A percentile compares a stretch with the other conserved stretches of the same genome.
phyloP scores from a whole-genome alignment of 108 stramenopile species.

The Discostella pseudostelligera region DNA sequence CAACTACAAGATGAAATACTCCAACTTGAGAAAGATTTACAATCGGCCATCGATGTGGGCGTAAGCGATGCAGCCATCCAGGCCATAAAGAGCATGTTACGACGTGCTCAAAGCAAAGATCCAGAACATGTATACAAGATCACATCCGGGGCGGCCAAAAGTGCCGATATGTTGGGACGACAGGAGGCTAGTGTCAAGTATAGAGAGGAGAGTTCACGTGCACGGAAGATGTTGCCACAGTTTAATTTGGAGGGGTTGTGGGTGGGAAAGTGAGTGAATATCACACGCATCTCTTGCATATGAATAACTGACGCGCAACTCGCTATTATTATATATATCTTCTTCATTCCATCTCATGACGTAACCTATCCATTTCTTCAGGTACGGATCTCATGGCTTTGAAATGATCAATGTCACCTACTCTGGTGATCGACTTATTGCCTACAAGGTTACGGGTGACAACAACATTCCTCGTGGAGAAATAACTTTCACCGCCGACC shows the following conservation, averaged over 20 bases:
- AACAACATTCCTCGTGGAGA: slow-evolving; percentile 75
- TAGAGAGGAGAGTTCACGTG: slow-evolving; percentile 39
- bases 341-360: neutral
- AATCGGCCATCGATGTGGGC: neutral
- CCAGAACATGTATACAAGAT: slow-evolving; percentile 37
- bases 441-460: slow-evolving; percentile 82
- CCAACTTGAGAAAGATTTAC: slow-evolving; percentile 21
- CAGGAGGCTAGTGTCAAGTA: slow-evolving; percentile 45
- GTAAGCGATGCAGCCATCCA: neutral
- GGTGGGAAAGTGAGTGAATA: slow-evolving; percentile 87
- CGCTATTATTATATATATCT: no score
- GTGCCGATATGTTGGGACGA: slow-evolving; percentile 38
- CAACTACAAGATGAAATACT: slow-evolving; percentile 34
- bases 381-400: slow-evolving; percentile 72
- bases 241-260: slow-evolving; percentile 82
- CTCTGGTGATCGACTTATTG: slow-evolving; percentile 68
- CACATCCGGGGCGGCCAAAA: slow-evolving; percentile 37
- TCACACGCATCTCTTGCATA: slow-evolving; percentile 5
- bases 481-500: slow-evolving; percentile 75
- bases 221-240: slow-evolving; percentile 60
- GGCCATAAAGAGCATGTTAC: slow-evolving; percentile 20
- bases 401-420: slow-evolving; percentile 73
- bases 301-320: neutral
- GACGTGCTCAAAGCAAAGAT: slow-evolving; percentile 26
- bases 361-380: slow-evolving; percentile 12